Conservation (phyloP, 352 stramenopile genomes). For the Phytophthora fragariaefolia region DNA sequence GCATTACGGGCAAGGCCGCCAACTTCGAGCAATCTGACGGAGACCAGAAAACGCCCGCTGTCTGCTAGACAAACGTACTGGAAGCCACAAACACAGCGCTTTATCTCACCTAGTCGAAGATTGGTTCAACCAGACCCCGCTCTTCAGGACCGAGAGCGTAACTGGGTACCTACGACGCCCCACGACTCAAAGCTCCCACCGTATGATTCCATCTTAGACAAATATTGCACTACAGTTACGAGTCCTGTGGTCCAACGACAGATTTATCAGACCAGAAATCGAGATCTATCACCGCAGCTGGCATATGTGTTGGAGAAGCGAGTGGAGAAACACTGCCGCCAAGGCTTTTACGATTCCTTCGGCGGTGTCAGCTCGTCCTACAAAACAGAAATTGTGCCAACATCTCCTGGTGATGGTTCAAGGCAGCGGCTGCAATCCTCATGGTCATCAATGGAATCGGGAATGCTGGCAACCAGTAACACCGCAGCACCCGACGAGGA, state of each 20-base stretch:
- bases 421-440: conserved; percentile 16
- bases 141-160: conserved; percentile 51
- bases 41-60: conserved; percentile 24
- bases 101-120: conserved; percentile 17
- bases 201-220: conserved; percentile 85
- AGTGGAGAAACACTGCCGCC: conserved; percentile 61
- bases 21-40: not conserved
- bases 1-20: conserved; percentile 21
- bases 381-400: conserved; percentile 43
- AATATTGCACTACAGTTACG: conserved; percentile 80
- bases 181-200: conserved; percentile 59
- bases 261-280: conserved; percentile 68
- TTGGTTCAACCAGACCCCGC: conserved; percentile 21
- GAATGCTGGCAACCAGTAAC: conserved; percentile 9
- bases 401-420: conserved; percentile 6
- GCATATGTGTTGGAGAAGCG: conserved; percentile 78
- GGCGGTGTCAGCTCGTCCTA: conserved; percentile 51
- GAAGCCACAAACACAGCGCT: conserved; percentile 5
- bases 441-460: conserved; percentile 1
- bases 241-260: conserved; percentile 74
- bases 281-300: conserved; percentile 73
- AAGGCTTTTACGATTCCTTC: conserved; percentile 42
- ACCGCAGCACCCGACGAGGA: not conserved
- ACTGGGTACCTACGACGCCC: conserved; percentile 59
- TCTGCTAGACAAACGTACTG: conserved; percentile 35